Conservation (phyloP, 1,139 yeast genomes). For the Taphrina wiesneri region DNA sequence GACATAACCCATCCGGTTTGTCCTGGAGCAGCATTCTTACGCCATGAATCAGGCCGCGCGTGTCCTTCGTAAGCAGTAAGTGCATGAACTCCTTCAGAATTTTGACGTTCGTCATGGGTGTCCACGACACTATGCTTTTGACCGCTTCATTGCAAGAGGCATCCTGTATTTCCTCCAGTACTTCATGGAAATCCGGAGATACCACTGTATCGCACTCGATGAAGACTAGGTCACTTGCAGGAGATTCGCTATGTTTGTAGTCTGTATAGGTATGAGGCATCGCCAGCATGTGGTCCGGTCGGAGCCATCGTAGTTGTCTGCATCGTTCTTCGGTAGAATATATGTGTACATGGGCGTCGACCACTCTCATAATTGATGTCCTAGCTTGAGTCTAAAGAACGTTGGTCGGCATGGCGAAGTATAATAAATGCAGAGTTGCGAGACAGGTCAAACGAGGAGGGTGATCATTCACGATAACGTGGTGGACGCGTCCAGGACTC, state of each 20-base stretch:
- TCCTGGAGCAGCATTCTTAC: constrained; percentile 20
- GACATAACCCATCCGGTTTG: constrained; percentile 8
- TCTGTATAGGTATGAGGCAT: background rate
- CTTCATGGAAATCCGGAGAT: background rate
- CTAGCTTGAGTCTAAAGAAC: no score
- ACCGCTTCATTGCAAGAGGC: background rate
- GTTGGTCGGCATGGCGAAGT: no score
- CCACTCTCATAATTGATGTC: background rate
- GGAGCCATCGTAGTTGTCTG: constrained; percentile 7
- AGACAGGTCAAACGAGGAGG: no score
- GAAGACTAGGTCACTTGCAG: constrained; percentile 5
- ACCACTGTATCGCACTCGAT: constrained; percentile 18
- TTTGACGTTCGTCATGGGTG: constrained; percentile 11
- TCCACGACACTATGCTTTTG: constrained; percentile 22
- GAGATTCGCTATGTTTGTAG: background rate
- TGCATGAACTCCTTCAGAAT: background rate
- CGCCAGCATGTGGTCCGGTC: background rate
- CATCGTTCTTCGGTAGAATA: constrained; percentile 1
- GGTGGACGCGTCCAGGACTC: no score
- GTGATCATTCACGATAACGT: no score
- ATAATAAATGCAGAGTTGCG: no score
- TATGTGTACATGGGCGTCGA: constrained; percentile 28
- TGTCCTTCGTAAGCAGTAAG: background rate
- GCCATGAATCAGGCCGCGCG: constrained; percentile 7
- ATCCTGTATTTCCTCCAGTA: constrained; percentile 4